Evolutionary conservation across 148 eudicot species (phyloP).

Genomic region (Hydrangea macrophylla): DNA sequence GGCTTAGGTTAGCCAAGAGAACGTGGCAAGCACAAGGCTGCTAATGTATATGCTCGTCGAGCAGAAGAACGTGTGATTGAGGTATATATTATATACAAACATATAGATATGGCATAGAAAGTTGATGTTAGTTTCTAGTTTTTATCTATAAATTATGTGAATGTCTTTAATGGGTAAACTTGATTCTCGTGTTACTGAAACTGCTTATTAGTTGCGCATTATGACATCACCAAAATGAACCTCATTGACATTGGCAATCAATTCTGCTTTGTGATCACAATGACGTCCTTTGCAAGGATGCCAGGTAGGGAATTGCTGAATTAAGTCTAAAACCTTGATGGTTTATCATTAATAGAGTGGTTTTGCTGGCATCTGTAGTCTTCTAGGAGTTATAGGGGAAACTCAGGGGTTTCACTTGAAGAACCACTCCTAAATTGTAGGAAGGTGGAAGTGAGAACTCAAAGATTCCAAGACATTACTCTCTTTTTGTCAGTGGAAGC

Average conservation of each 20-base stretch:
- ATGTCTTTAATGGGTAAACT: not conserved
- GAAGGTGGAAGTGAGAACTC: too few species aligned
- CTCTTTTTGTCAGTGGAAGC: too few species aligned
- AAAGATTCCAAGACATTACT: too few species aligned
- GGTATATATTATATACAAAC: slow-evolving; percentile 36
- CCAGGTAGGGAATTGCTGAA: not conserved
- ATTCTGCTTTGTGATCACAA: not conserved
- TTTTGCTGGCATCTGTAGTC: not conserved
- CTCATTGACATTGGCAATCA: not conserved
- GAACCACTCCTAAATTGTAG: too few species aligned
- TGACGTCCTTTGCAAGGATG: not conserved
- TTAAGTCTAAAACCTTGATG: not conserved
- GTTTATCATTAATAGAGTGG: not conserved
- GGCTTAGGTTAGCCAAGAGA: slow-evolving; percentile 47
- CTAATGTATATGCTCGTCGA: slow-evolving; percentile 32
- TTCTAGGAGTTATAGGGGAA: not conserved
- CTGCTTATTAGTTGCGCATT: not conserved
- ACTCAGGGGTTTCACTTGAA: too few species aligned
- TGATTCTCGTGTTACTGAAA: not conserved
- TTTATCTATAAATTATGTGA: not conserved
- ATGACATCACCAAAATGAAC: not conserved
- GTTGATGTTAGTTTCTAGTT: not conserved
- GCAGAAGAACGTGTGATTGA: slow-evolving; percentile 38
- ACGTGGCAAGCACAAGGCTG: slow-evolving; percentile 18
- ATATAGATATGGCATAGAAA: not conserved